A percentile compares a stretch with the other conserved stretches of the same genome.
Evolutionary conservation across 2,329 filamentous ascomycete species (phyloP).

Genomic region (Pseudogymnoascus sp.): DNA sequence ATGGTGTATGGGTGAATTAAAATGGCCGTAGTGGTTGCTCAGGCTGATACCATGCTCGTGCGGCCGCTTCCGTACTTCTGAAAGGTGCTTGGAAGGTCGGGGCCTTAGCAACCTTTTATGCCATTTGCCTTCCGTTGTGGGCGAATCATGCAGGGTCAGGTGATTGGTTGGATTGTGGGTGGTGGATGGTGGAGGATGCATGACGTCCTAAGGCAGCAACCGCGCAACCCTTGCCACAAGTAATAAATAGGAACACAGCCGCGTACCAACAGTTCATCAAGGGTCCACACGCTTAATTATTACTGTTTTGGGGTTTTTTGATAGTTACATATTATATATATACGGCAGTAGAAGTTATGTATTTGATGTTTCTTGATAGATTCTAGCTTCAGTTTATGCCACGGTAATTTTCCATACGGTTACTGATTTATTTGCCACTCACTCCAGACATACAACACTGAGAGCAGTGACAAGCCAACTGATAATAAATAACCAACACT

Average conservation of each 20-base stretch:
- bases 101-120: constrained; percentile 7
- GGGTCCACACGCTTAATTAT: constrained; percentile 1
- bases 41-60: constrained; percentile 8
- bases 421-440: neutral
- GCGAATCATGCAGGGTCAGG: neutral
- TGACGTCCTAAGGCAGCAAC: constrained; percentile 7
- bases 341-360: no score
- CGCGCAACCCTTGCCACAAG: neutral
- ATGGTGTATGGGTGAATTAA: neutral
- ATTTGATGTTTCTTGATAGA: no score
- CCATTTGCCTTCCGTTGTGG: constrained; percentile 1
- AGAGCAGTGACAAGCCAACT: no score
- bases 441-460: neutral
- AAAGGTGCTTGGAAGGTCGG: constrained; percentile 7
- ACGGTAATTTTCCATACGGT: neutral
- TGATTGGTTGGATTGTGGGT: neutral
- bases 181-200: neutral
- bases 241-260: neutral
- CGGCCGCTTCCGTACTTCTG: constrained; percentile 8
- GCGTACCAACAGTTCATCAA: neutral
- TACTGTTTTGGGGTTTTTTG: neutral
- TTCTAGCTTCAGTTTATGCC: neutral
- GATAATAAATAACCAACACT: no score
- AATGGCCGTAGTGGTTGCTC: constrained; percentile 8
- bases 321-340: neutral